Percentiles rank a stretch among this genome's conserved stretches.
Conservation (phyloP, 305 asterid species). For the Stenogyne calaminthoides region DNA sequence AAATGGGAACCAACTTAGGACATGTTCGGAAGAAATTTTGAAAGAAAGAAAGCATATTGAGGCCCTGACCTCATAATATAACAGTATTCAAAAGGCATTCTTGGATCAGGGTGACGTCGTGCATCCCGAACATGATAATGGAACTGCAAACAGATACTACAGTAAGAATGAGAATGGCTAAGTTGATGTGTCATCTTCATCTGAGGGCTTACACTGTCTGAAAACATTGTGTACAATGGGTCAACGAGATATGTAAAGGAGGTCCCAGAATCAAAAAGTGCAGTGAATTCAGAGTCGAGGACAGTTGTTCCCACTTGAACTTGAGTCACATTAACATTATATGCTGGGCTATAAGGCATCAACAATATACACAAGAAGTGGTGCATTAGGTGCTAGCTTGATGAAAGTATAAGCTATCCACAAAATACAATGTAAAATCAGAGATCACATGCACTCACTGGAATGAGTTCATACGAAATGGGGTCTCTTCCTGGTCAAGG, state of each 20-base stretch:
- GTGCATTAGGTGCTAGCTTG: background rate
- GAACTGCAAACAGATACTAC: constrained; percentile 48
- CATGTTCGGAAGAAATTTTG: constrained; percentile 9
- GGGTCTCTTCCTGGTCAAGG: constrained; percentile 77
- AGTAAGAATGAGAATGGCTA: constrained; percentile 21
- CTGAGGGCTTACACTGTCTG: constrained; percentile 58
- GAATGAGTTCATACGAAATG: constrained; percentile 53
- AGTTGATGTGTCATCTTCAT: constrained; percentile 11
- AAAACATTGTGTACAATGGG: constrained; percentile 57
- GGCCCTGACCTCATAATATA: constrained; percentile 66
- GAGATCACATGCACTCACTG: constrained; percentile 54
- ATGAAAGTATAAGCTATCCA: constrained; percentile 7
- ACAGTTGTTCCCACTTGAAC: constrained; percentile 61
- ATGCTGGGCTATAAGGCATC: constrained; percentile 58
- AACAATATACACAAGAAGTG: constrained; percentile 28
- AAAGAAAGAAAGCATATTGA: constrained; percentile 20
- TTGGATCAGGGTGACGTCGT: constrained; percentile 53
- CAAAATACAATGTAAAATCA: background rate
- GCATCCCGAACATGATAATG: constrained; percentile 54
- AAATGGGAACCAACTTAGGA: constrained; percentile 9
- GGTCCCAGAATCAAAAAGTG: constrained; percentile 86
- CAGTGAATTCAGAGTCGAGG: constrained; percentile 55
- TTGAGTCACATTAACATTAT: constrained; percentile 58
- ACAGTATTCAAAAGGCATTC: constrained; percentile 80
- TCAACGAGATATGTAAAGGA: constrained; percentile 77